phyloP scores from a whole-genome alignment of 768 basidiomycete genomes.

The Lepiota venenata region DNA sequence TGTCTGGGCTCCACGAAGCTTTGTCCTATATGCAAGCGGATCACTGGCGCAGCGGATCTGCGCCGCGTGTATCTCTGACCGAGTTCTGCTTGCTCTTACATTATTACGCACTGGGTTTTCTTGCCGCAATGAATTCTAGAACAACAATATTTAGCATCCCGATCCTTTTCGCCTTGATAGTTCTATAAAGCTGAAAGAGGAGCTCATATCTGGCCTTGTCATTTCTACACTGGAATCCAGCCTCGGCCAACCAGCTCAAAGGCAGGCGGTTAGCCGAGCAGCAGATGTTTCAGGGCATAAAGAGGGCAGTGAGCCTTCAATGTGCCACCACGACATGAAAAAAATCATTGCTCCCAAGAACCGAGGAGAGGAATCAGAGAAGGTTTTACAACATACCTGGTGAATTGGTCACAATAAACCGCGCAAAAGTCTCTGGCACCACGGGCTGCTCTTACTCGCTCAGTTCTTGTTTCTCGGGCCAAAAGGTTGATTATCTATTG shows the following conservation, averaged over 20 bases:
- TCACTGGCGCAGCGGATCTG: slow-evolving; percentile 72
- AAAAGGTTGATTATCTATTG: slow-evolving; percentile 9
- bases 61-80: slow-evolving; percentile 68
- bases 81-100: background rate
- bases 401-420: background rate
- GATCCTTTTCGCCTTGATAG: too few species aligned
- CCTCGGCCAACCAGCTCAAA: slow-evolving; percentile 44
- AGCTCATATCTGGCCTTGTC: slow-evolving; percentile 91
- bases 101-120: too few species aligned
- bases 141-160: too few species aligned
- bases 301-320: background rate
- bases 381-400: slow-evolving; percentile 26
- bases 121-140: too few species aligned
- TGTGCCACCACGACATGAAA: slow-evolving; percentile 66
- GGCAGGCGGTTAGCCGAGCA: slow-evolving; percentile 42
- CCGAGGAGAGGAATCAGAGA: background rate
- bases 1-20: slow-evolving; percentile 80
- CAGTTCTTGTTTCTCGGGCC: too few species aligned
- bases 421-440: background rate
- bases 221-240: slow-evolving; percentile 49
- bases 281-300: slow-evolving; percentile 28
- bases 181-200: slow-evolving; percentile 6
- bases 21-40: slow-evolving; percentile 86
- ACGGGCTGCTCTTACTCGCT: too few species aligned
- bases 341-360: slow-evolving; percentile 47